A percentile compares a stretch with the other conserved stretches of the same genome.
phyloP scores from a whole-genome alignment of 2,329 filamentous ascomycete species.

The Plenodomus biglobosus region DNA sequence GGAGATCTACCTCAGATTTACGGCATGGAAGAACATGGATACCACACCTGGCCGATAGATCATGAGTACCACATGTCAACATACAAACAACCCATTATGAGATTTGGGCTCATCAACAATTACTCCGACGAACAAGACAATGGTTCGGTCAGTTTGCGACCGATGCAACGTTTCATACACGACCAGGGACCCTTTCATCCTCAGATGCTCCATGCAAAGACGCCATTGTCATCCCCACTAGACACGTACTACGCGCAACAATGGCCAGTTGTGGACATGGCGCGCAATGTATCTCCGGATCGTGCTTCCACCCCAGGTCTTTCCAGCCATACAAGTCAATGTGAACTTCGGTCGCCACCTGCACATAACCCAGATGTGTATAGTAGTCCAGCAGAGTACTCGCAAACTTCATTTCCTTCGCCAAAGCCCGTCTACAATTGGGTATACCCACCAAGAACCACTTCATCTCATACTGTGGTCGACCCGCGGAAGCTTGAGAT shows the following conservation, averaged over 20 bases:
- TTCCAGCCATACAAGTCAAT: conserved; percentile 36
- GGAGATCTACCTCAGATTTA: conserved; percentile 36
- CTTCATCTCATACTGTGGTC: conserved; percentile 21
- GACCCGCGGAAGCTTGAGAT: conserved; percentile 39
- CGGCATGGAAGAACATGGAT: conserved; percentile 24
- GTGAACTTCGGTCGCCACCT: conserved; percentile 33
- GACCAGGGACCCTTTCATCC: conserved; percentile 30
- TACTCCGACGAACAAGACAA: conserved; percentile 21
- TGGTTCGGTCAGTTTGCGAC: conserved; percentile 27
- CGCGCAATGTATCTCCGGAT: conserved; percentile 39
- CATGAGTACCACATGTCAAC: conserved; percentile 12
- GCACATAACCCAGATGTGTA: conserved; percentile 18
- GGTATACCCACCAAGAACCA: conserved; percentile 12
- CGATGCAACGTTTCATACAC: conserved; percentile 41
- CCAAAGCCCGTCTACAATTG: conserved; percentile 18
- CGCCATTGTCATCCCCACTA: conserved; percentile 20
- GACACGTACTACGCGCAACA: conserved; percentile 20
- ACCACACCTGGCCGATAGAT: conserved; percentile 11
- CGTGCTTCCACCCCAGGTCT: conserved; percentile 34
- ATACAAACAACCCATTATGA: conserved; percentile 17
- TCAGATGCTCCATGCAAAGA: conserved; percentile 34
- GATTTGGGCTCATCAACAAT: conserved; percentile 18
- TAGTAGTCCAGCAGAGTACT: conserved; percentile 22
- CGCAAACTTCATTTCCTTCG: conserved; percentile 22
- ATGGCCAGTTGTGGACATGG: conserved; percentile 24